Evolutionary conservation across 1,139 yeast species (phyloP), one percentile per base, ranked within the genome.

Genomic region (Suhomyces choctaworum): DNA sequence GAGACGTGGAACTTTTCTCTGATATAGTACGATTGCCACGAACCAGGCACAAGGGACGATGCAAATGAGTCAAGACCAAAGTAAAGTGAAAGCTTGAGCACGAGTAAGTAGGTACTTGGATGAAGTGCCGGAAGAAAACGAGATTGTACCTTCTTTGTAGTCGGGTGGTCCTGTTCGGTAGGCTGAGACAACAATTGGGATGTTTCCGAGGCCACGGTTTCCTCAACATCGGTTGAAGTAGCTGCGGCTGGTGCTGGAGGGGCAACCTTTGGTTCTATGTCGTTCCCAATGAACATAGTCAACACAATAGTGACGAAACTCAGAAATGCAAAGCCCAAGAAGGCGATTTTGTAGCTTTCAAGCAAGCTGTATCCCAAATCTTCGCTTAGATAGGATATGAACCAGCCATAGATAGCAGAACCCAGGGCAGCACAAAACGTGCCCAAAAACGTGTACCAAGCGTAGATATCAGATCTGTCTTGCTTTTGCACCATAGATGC

Each of bases 61-160:
- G 73, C 73, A 40, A 70, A 58, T 1, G 74, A 60, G 46, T 71
- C 77, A 11, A 70, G 48, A 4, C 67, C 70, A 40, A 66, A 67
- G 15, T 71, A 50, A 5, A 62, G 37, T 1, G 70, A 60, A 14
- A 70, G 49, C 31, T 66, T 61, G 28, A 66, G 22, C 10, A 71
- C 62, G 20, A 59, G 52, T 3, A 42, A 29, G 16, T 42, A 27
- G 0, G 50, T 42, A 21, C 35, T 28, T 11, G 51, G 47, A 17
- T 47, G 44, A 25, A 58, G 48, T 12, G 42, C 43, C 5, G 63
- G 63, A 11, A 58, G 44, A 14, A 56, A 40, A 15, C 36, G 48
- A 9, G 37, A 16, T 16, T 29, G 16, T 27, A 46, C 17, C 15
- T 25, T 33, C 27, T 39, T 41, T 31, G 38, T 38, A 16, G 36